Percentiles rank a stretch among this genome's conserved stretches.
These are phyloP conservation scores for Elongisporangium senticosum DNA, from an alignment of 352 stramenopile species.

Conservation along the genomic window DNA sequence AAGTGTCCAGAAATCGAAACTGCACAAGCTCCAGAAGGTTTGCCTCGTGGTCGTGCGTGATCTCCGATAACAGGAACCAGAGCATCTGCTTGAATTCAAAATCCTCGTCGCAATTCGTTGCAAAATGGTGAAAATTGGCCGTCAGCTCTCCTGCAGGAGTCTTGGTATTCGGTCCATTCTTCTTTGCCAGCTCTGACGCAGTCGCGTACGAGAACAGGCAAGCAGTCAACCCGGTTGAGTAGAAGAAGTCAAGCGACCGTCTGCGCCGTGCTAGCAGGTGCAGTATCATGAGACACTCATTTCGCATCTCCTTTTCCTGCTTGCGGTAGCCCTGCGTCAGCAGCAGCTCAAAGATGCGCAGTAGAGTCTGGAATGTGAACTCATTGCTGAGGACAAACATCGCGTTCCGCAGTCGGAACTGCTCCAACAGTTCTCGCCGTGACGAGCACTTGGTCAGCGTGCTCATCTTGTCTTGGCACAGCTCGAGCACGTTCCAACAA, in stretches of 20 bases:
- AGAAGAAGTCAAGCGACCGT: conserved; percentile 47
- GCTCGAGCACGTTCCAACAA: conserved; percentile 75
- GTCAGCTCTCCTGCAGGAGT: conserved; percentile 28
- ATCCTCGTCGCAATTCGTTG: conserved; percentile 64
- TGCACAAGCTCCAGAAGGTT: conserved; percentile 55
- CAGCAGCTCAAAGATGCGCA: conserved; percentile 53
- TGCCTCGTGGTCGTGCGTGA: conserved; percentile 37
- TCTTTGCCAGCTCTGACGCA: conserved; percentile 30
- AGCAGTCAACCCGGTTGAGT: conserved; percentile 44
- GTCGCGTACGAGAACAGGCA: conserved; percentile 66
- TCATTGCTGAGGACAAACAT: conserved; percentile 54
- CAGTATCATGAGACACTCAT: conserved; percentile 69
- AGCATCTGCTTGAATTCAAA: conserved; percentile 82
- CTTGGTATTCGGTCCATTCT: background rate
- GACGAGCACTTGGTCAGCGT: conserved; percentile 31
- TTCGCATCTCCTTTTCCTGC: conserved; percentile 77
- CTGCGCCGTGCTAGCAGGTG: conserved; percentile 46
- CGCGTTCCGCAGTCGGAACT: conserved; percentile 60
- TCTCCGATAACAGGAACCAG: conserved; percentile 58
- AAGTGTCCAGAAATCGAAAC: conserved; percentile 62
- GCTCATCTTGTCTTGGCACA: conserved; percentile 50
- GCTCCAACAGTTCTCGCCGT: conserved; percentile 48
- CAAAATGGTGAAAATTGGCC: conserved; percentile 52
- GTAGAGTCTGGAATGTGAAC: conserved; percentile 50
- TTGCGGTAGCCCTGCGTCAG: conserved; percentile 51